Conservation (phyloP, 805 yeast species). For the Monosporozyma aquatica region DNA sequence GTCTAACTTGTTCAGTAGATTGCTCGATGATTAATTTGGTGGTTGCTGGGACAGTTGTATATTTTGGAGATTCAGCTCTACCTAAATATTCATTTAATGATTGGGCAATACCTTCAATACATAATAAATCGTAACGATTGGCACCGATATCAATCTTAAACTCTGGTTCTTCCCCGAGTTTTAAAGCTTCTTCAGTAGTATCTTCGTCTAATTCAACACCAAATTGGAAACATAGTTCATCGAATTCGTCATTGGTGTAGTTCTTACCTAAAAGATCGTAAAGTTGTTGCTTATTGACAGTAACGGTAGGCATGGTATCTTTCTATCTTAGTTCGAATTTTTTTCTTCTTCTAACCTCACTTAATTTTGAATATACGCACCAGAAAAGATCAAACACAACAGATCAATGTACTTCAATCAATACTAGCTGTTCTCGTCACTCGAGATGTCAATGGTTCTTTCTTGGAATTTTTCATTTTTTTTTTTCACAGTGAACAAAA, state of each 20-base stretch:
- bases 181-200: slow-evolving; percentile 55
- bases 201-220: slow-evolving; percentile 98
- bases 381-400: no score
- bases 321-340: no score
- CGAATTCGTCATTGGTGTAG: slow-evolving; percentile 84
- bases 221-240: slow-evolving; percentile 92
- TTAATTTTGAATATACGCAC: no score
- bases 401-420: no score
- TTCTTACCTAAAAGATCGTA: slow-evolving; percentile 65
- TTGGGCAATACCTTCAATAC: slow-evolving; percentile 96
- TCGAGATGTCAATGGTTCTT: neutral
- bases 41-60: slow-evolving; percentile 48
- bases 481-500: neutral
- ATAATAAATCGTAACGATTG: slow-evolving; percentile 94
- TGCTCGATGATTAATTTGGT: slow-evolving; percentile 69
- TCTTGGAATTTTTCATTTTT: neutral
- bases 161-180: slow-evolving; percentile 63
- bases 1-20: slow-evolving; percentile 69
- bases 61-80: slow-evolving; percentile 53
- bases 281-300: slow-evolving; percentile 90
- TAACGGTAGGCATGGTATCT: slow-evolving; percentile 98
- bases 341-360: no score
- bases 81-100: slow-evolving; percentile 89
- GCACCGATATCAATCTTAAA: slow-evolving; percentile 96
- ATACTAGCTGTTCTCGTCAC: neutral